Base-by-base conservation (phyloP, 2,329 filamentous ascomycete genomes). In the Diaporthe australafricana region DNA sequence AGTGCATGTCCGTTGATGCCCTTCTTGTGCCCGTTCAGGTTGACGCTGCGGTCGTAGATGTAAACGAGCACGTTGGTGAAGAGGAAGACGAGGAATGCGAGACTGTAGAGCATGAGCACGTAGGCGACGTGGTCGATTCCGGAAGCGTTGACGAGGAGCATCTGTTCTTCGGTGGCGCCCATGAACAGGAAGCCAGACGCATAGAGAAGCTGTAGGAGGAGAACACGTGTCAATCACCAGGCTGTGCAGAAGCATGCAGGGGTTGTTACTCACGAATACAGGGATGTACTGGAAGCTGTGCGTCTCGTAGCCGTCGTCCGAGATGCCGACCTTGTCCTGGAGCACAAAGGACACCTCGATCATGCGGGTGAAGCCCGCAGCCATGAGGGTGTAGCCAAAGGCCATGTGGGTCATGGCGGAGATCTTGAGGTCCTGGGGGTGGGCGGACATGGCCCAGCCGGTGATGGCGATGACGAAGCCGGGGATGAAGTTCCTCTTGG, bases 371-470 rank as follows among this genome's bases (percentile, higher is more conserved):
- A 94, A 72, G 20, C 96, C 96, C 5, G 93, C 95, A 0, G 90
- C 94, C 95, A 99, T 98, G 50, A 99, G 87, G 0, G 94, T 98
- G 80, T 98, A 98, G 16, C 96, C 96, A 78, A 99, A 99, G 75
- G 96, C 90, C 47, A 88, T 86, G 81, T 99, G 96, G 11, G 97
- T 92, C 87, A 94, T 95, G 66, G 93, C 94, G 78, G 94, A 98
- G 75, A 98, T 87, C 83, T 91, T 91, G 56, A 98, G 83, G 48
- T 91, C 88, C 81, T 99, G 96, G 0, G 96, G 93, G 79, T 99
- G 96, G 7, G 91, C 91, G 55, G 93, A 95, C 95, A 99, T 98
- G 73, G 91, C 96, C 92, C 94, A 99, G 22, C 96, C 96, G 1
- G 96, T 99, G 70, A 99, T 84, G 73, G 97, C 82, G 72, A 99